phyloP scores from a whole-genome alignment of 208 protist species.

The Trypanosoma lewisi region DNA sequence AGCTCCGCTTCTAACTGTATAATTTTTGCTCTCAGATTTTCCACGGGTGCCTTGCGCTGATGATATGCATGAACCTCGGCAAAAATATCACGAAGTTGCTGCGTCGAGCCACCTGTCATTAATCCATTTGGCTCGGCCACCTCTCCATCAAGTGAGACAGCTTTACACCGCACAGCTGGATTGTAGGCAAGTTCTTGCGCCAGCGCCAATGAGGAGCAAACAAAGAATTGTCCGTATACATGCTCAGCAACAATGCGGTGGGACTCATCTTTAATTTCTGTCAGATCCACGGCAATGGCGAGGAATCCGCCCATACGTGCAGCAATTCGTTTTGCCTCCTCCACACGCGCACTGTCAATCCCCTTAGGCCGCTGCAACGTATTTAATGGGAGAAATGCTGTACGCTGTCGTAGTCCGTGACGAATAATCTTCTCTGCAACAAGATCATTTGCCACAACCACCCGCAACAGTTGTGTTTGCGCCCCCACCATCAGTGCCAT shows the following conservation, averaged over 20 bases:
- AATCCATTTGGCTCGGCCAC: constrained; percentile 97
- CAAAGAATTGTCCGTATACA: constrained; percentile 96
- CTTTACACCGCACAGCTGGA: constrained; percentile 58
- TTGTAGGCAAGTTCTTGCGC: constrained; percentile 91
- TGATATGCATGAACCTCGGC: constrained; percentile 52
- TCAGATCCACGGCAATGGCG: constrained; percentile 77
- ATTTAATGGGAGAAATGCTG: constrained; percentile 99
- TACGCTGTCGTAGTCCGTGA: constrained; percentile 88
- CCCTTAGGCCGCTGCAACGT: constrained; percentile 65
- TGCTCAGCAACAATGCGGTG: constrained; percentile 60
- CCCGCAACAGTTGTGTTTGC: constrained; percentile 89
- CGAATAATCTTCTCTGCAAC: constrained; percentile 94
- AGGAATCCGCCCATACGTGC: constrained; percentile 35
- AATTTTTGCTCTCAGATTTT: constrained; percentile 37
- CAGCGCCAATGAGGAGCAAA: constrained; percentile 86
- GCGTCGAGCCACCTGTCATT: constrained; percentile 95
- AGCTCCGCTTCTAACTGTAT: constrained; percentile 43
- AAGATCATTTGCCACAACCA: constrained; percentile 94
- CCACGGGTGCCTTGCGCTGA: constrained; percentile 49
- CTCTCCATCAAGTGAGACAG: constrained; percentile 99
- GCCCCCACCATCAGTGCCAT: constrained; percentile 95
- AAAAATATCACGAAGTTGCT: constrained; percentile 72
- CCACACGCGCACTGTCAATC: constrained; percentile 15
- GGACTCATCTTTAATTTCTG: constrained; percentile 40
- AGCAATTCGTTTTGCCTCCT: constrained; percentile 35